A percentile compares a stretch with the other conserved stretches of the same genome.
Conservation (phyloP, 345 rosid species). For the Populus alba region DNA sequence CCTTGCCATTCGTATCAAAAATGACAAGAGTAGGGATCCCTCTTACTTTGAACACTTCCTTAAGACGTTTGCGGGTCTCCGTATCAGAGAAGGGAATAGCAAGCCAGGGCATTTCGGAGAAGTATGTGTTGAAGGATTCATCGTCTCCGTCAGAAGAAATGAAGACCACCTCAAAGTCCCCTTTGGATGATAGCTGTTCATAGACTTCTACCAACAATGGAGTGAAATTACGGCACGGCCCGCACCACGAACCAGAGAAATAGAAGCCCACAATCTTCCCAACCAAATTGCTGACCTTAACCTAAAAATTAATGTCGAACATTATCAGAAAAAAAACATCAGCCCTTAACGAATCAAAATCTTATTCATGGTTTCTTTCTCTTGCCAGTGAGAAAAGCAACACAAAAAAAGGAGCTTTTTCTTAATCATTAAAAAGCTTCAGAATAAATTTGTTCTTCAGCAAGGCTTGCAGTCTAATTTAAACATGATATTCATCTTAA, state of each 20-base stretch:
- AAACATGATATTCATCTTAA: no score
- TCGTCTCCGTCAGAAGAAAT: constrained; percentile 21
- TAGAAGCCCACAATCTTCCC: constrained; percentile 29
- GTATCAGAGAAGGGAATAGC: constrained; percentile 36
- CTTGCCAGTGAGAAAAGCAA: no score
- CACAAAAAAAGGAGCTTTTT: no score
- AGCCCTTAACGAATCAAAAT: no score
- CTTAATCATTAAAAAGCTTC: no score
- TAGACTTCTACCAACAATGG: constrained; percentile 15
- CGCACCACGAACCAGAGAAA: constrained; percentile 28
- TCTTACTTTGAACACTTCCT: constrained; percentile 31
- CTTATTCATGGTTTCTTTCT: no score
- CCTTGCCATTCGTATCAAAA: constrained; percentile 22
- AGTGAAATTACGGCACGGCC: constrained; percentile 18
- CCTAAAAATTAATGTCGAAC: neutral
- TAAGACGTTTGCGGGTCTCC: constrained; percentile 12
- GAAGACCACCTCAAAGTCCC: constrained; percentile 30
- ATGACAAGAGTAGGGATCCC: constrained; percentile 31
- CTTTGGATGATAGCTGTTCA: constrained; percentile 14
- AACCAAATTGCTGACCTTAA: constrained; percentile 9
- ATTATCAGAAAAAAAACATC: neutral
- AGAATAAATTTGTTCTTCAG: no score
- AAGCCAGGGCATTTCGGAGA: neutral
- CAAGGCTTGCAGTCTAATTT: no score
- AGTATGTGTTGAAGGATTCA: no score